Percentiles rank a stretch among this genome's conserved stretches.
Evolutionary conservation across 1,284 basidiomycete species (phyloP).

Genomic region (Cutaneotrichosporon cyanovorans): DNA sequence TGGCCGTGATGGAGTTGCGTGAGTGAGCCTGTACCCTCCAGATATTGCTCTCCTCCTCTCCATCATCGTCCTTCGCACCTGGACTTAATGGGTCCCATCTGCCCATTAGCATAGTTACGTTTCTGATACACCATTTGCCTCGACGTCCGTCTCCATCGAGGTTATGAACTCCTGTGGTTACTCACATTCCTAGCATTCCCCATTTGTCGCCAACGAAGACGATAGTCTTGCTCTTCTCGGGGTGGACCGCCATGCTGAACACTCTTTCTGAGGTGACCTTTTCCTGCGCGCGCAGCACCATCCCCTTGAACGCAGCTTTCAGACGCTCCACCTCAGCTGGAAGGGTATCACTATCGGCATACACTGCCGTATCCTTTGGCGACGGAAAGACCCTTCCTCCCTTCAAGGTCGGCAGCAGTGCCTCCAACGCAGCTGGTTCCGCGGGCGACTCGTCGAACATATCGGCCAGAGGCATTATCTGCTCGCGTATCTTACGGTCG

Average conservation of each 20-base stretch:
- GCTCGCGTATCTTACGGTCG: slow-evolving; percentile 28
- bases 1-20: slow-evolving; percentile 39
- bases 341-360: slow-evolving; percentile 19
- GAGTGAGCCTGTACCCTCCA: slow-evolving; percentile 47
- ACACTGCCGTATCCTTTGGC: slow-evolving; percentile 9
- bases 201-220: slow-evolving; percentile 48
- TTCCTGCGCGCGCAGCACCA: slow-evolving; percentile 36
- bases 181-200: slow-evolving; percentile 46
- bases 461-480: slow-evolving; percentile 30
- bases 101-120: slow-evolving; percentile 2
- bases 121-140: neutral
- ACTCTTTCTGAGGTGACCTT: slow-evolving; percentile 47
- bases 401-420: neutral
- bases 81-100: slow-evolving; percentile 41
- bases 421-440: slow-evolving; percentile 17
- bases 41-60: slow-evolving; percentile 32
- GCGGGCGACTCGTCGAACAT: slow-evolving; percentile 33
- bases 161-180: too few species aligned
- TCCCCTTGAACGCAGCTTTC: slow-evolving; percentile 29
- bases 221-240: slow-evolving; percentile 43
- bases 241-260: slow-evolving; percentile 48
- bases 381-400: slow-evolving; percentile 2
- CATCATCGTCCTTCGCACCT: slow-evolving; percentile 22
- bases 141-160: too few species aligned
- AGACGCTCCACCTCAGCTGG: slow-evolving; percentile 25